phyloP scores from a whole-genome alignment of 176 grass and related monocot species.

The Oryza punctata region DNA sequence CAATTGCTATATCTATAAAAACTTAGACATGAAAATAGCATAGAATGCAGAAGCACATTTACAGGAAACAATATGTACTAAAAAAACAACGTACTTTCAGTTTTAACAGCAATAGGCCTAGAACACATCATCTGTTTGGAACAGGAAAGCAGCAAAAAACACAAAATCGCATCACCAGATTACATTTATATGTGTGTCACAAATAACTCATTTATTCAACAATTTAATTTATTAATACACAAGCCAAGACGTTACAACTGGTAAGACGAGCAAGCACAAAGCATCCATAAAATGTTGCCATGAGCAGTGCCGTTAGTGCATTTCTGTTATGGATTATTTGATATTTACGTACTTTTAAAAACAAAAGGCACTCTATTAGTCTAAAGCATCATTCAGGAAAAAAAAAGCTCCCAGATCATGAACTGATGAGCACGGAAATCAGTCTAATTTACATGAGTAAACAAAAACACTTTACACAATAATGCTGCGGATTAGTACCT shows the following conservation, averaged over 20 bases:
- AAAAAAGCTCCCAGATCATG: neutral
- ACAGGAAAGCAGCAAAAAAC: neutral
- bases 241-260: neutral
- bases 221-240: neutral
- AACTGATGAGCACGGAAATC: slow-evolving; percentile 6
- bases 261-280: slow-evolving; percentile 25
- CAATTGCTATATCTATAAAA: neutral
- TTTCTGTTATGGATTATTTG: slow-evolving; percentile 10
- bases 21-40: neutral
- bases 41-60: neutral
- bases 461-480: slow-evolving; percentile 26
- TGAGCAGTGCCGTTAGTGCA: slow-evolving; percentile 19
- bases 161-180: neutral
- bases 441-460: slow-evolving; percentile 9
- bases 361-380: neutral
- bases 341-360: slow-evolving; percentile 4
- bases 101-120: neutral
- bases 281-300: neutral
- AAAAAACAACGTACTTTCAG: neutral
- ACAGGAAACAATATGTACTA: neutral
- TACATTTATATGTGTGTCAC: neutral
- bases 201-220: neutral
- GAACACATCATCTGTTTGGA: neutral
- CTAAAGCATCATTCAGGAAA: neutral
- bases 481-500: slow-evolving; percentile 58